These are phyloP conservation scores for Neonectria coccinea DNA, from an alignment of 2,329 filamentous ascomycete genomes.

Conservation along the genomic window DNA sequence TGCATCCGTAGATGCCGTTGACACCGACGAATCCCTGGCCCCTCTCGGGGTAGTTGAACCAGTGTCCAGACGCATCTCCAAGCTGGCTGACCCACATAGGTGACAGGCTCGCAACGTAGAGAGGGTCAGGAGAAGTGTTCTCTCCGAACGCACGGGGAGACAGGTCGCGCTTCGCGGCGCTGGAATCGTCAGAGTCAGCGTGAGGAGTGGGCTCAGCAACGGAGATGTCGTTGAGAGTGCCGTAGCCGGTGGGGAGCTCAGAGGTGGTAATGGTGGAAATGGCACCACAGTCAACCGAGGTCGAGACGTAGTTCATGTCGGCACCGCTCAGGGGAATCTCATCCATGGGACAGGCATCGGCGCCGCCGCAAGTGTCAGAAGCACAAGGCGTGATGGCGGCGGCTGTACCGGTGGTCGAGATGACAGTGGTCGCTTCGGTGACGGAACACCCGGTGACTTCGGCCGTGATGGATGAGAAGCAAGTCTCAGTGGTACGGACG, in stretches of 20 bases:
- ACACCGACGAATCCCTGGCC: slow-evolving; percentile 31
- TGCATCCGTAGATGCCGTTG: slow-evolving; percentile 41
- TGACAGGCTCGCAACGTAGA: slow-evolving; percentile 19
- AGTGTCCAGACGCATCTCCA: slow-evolving; percentile 27
- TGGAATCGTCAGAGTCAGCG: background rate
- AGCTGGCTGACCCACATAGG: slow-evolving; percentile 33
- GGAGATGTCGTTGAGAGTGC: slow-evolving; percentile 13
- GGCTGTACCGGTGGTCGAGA: slow-evolving; percentile 22
- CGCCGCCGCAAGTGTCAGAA: slow-evolving; percentile 28
- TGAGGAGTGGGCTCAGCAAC: slow-evolving; percentile 21
- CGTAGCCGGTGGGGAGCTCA: slow-evolving; percentile 20
- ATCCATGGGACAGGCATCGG: slow-evolving; percentile 28
- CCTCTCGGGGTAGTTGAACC: slow-evolving; percentile 16
- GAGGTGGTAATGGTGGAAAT: slow-evolving; percentile 30
- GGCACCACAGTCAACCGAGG: slow-evolving; percentile 20
- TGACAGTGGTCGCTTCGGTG: slow-evolving; percentile 31
- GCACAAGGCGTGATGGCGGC: slow-evolving; percentile 19
- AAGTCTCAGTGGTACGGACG: slow-evolving; percentile 16
- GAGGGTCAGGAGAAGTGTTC: slow-evolving; percentile 25
- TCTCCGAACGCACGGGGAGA: slow-evolving; percentile 18
- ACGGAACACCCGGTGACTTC: slow-evolving; percentile 27
- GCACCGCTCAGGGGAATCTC: slow-evolving; percentile 23
- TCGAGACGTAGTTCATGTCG: slow-evolving; percentile 15
- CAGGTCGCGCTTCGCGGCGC: slow-evolving; percentile 10
- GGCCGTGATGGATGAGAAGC: slow-evolving; percentile 23